phyloP scores from a whole-genome alignment of 345 rosid species.

The Populus euphratica region DNA sequence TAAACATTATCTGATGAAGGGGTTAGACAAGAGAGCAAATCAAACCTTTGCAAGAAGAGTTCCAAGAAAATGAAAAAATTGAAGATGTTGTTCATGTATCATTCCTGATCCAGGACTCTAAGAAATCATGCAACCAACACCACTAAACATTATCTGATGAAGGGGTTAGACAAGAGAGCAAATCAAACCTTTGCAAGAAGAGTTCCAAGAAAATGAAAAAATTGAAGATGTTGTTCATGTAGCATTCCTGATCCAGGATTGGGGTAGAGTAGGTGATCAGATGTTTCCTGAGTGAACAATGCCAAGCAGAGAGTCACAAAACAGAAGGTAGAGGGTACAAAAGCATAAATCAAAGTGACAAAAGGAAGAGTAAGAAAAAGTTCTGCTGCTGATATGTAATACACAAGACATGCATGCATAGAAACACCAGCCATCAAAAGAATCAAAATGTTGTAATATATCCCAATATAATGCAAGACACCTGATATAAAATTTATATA shows the following conservation, averaged over 20 bases:
- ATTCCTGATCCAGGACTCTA: not conserved
- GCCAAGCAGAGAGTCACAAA: not conserved
- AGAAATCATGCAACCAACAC: not conserved
- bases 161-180: not conserved
- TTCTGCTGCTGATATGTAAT: not conserved
- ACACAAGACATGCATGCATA: not conserved
- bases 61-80: too few species aligned
- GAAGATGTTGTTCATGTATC: too few species aligned
- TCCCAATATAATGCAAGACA: not conserved
- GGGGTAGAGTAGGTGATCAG: conserved; percentile 95
- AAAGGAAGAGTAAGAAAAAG: not conserved
- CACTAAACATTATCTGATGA: not conserved
- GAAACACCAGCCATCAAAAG: not conserved
- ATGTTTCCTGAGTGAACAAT: conserved; percentile 60
- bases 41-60: too few species aligned
- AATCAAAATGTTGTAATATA: not conserved
- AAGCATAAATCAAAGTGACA: not conserved
- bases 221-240: conserved; percentile 95
- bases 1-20: too few species aligned
- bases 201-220: conserved; percentile 90
- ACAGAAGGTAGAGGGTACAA: not conserved
- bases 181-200: conserved; percentile 79
- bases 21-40: too few species aligned
- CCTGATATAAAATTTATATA: not conserved
- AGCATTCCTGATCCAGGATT: conserved; percentile 98